phyloP scores from a whole-genome alignment of 2,329 filamentous ascomycete genomes.

The Beauveria medogensis region DNA sequence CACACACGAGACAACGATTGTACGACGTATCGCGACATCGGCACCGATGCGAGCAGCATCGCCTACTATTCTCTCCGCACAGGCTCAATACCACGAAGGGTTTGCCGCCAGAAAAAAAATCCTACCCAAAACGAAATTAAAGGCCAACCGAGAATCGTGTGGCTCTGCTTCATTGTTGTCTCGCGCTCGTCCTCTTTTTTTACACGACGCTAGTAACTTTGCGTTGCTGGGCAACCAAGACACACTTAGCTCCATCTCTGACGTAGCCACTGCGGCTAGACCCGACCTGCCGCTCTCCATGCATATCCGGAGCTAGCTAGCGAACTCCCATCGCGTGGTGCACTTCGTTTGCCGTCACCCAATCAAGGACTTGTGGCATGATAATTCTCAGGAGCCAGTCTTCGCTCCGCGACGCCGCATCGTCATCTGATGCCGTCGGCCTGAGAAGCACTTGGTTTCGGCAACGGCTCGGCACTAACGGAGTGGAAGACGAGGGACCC shows the following conservation, averaged over 20 bases:
- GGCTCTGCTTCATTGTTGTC: neutral
- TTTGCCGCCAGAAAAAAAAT: neutral
- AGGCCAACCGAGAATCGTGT: neutral
- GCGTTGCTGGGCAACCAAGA: conserved; percentile 1
- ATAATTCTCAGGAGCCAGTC: neutral
- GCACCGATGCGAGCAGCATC: neutral
- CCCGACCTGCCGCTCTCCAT: conserved; percentile 2
- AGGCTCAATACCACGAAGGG: neutral
- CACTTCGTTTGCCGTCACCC: neutral
- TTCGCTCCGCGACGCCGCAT: neutral
- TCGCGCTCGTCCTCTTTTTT: neutral
- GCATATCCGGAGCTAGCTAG: neutral
- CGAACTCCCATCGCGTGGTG: neutral
- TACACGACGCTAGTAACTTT: neutral
- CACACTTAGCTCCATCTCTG: neutral
- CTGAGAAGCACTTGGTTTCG: no score
- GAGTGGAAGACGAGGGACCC: no score
- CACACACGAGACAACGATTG: neutral
- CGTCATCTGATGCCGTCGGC: no score
- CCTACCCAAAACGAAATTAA: no score
- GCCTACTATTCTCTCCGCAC: no score
- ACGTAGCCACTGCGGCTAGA: conserved; percentile 6
- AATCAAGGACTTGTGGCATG: neutral
- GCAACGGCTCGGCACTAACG: no score
- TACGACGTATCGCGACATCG: neutral